Base-by-base conservation (phyloP, 495 filamentous ascomycete genomes). In the Penicillium salamii region DNA sequence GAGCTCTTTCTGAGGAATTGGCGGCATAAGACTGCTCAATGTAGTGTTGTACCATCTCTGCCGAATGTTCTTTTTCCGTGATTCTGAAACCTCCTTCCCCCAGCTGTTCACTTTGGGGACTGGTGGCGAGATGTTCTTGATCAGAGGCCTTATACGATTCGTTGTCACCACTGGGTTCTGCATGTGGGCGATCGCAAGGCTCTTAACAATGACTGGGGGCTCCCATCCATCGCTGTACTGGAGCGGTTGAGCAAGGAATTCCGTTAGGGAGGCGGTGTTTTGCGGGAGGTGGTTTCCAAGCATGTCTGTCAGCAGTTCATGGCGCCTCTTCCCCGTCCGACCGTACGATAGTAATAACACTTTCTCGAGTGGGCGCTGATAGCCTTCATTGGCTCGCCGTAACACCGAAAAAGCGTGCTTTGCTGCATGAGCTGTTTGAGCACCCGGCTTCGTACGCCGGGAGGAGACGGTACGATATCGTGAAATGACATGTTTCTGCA, bases 331-430 rank as follows among this genome's bases (percentile, higher is more conserved):
- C 13, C 92, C 91, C 3, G 68, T 66, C 23, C 92, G 83, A 3
- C 90, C 93, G 64, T 95, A 93, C 21, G 86, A 80, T 36, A 78
- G 55, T 5, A 76, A 55, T 17, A 96, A 64, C 9, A 96, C 72
- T 31, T 76, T 84, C 23, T 79, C 67, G 21, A 96, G 72, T 13
- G 83, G 78, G 7, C 66, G 54, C 11, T 73, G 35, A 42, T 87
- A 81, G 21, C 91, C 92, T 38, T 78, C 68, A 49, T 85, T 86
- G 14, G 86, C 87, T 29, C 78, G 72, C 37, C 62, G 65, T 12
- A 91, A 68, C 6, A 70, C 14, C 7, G 59, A 67, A 3, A 72
- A 49, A 1, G 39, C 46, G 3, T 63, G 38, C 35, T 26, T 52
- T 15, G 69, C 69, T 13, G 43, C 17, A 43, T 57, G 67, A 13